Conservation (phyloP, 352 stramenopile species). For the Phytophthora vignae region DNA sequence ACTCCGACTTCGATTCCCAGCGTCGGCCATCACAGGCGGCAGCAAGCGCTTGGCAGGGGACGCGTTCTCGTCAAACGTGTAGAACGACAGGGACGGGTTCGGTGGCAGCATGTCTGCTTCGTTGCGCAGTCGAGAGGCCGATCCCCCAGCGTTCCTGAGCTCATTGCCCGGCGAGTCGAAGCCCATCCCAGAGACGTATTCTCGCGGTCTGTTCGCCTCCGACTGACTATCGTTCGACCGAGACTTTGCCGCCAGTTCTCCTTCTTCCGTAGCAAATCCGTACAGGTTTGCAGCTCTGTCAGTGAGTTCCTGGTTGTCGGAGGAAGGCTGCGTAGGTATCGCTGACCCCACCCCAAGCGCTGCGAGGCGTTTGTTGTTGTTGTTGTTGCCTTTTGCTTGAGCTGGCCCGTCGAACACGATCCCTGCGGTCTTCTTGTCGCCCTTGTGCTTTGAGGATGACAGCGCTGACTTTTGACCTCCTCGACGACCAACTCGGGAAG, state of each 20-base stretch:
- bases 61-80: conserved; percentile 31
- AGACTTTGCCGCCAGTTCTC: background rate
- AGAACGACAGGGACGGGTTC: conserved; percentile 23
- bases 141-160: background rate
- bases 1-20: conserved; percentile 3
- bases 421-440: conserved; percentile 12
- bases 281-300: background rate
- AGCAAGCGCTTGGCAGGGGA: conserved; percentile 34
- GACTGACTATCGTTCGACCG: background rate
- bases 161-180: conserved; percentile 9
- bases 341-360: conserved; percentile 7
- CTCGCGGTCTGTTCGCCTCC: background rate
- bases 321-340: background rate
- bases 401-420: conserved; percentile 20
- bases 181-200: conserved; percentile 29
- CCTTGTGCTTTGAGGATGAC: conserved; percentile 12
- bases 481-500: conserved; percentile 8
- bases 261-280: background rate
- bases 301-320: conserved; percentile 6
- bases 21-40: conserved; percentile 21
- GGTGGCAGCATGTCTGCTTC: conserved; percentile 9
- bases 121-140: background rate
- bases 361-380: conserved; percentile 7
- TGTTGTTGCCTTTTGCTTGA: conserved; percentile 8
- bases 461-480: conserved; percentile 10